phyloP scores from a whole-genome alignment of 225 moss, liverwort and hornwort species.

The Lunularia cruciata region DNA sequence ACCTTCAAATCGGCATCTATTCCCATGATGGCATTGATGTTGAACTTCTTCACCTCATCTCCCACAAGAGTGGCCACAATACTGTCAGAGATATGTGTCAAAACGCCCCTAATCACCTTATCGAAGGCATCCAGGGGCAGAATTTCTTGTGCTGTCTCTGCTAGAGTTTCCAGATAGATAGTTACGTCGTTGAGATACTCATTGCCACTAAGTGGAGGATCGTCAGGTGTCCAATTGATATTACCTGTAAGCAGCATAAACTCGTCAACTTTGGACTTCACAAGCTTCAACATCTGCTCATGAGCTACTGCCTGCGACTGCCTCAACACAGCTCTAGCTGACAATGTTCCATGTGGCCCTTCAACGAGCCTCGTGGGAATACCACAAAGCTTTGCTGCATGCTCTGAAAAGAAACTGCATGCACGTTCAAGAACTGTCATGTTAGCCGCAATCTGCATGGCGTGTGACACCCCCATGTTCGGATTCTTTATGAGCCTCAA shows the following conservation, averaged over 20 bases:
- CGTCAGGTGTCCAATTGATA: conserved; percentile 90
- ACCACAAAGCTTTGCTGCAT: conserved; percentile 96
- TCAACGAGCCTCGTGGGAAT: conserved; percentile 92
- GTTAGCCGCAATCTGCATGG: conserved; percentile 99
- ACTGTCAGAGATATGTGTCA: conserved; percentile 79
- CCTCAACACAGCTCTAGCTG: conserved; percentile 76
- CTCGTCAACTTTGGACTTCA: conserved; percentile 96
- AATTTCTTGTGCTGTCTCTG: conserved; percentile 87
- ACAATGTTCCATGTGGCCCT: conserved; percentile 90
- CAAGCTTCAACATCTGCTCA: conserved; percentile 92
- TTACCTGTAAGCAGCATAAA: conserved; percentile 81
- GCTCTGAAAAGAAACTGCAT: conserved; percentile 83
- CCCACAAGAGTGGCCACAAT: conserved; percentile 74
- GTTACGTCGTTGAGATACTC: conserved; percentile 90
- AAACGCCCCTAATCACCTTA: conserved; percentile 84
- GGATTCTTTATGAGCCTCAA: conserved; percentile 77
- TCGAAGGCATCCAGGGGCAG: conserved; percentile 81
- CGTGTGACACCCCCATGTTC: conserved; percentile 86
- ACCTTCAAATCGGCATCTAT: conserved; percentile 88
- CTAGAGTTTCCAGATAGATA: conserved; percentile 82
- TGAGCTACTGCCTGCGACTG: conserved; percentile 94
- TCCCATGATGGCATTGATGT: conserved; percentile 78
- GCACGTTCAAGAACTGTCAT: conserved; percentile 98
- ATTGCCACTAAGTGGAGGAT: conserved; percentile 72
- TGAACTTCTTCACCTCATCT: conserved; percentile 82